A percentile compares a stretch with the other conserved stretches of the same genome.
Evolutionary conservation across 2,329 filamentous ascomycete species (phyloP).

Genomic region (Colletotrichum ledebouriae): DNA sequence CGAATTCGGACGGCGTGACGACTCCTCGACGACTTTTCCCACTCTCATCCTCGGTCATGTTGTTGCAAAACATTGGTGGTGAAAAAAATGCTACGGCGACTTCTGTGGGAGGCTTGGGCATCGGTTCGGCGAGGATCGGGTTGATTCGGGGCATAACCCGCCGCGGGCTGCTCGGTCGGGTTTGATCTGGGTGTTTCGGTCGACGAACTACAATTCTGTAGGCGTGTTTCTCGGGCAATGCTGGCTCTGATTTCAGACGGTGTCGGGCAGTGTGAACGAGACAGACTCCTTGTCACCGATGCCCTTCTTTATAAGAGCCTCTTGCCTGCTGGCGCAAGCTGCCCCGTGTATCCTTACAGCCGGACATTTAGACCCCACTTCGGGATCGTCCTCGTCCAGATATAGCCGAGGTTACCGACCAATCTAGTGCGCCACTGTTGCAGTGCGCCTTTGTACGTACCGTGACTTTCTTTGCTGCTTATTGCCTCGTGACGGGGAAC

Average conservation of each 20-base stretch:
- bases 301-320: constrained; percentile 31
- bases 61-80: constrained; percentile 6
- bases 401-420: constrained; percentile 44
- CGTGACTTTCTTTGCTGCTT: background rate
- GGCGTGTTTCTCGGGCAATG: background rate
- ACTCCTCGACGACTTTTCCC: background rate
- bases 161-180: constrained; percentile 2
- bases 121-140: constrained; percentile 19
- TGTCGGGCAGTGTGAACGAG: background rate
- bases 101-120: constrained; percentile 3
- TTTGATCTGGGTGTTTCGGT: background rate
- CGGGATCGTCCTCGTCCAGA: constrained; percentile 41
- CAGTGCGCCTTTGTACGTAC: constrained; percentile 14
- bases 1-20: constrained; percentile 16
- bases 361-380: constrained; percentile 41
- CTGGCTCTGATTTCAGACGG: background rate
- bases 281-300: constrained; percentile 11
- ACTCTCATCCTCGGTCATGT: background rate
- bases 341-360: constrained; percentile 37
- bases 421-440: constrained; percentile 35
- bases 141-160: constrained; percentile 1
- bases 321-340: constrained; percentile 23
- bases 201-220: background rate
- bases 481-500: constrained; percentile 26
- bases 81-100: constrained; percentile 23